Conservation (phyloP, 371 early-diverging fungal genomes). For the Zychaea mexicana region DNA sequence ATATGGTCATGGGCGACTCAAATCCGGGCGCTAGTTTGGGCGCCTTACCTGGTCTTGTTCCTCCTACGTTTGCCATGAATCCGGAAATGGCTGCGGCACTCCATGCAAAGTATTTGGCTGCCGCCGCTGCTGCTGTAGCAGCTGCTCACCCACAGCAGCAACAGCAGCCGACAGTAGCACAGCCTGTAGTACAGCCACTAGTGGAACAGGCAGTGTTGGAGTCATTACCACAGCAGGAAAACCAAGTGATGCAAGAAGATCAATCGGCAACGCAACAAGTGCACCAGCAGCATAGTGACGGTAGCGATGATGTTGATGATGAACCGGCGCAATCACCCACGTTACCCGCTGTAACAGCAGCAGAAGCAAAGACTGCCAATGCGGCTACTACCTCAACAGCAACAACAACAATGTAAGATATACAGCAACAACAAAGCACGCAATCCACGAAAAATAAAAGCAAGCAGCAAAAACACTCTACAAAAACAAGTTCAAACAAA, state of each 20-base stretch:
- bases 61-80: slow-evolving; percentile 29
- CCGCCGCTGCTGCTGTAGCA: slow-evolving; percentile 16
- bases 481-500: not conserved
- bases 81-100: slow-evolving; percentile 43
- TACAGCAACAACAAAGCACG: not conserved
- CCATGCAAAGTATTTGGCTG: slow-evolving; percentile 34
- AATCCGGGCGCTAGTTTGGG: slow-evolving; percentile 41
- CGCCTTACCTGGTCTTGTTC: slow-evolving; percentile 26
- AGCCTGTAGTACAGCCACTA: too few relatives aligned
- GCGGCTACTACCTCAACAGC: not conserved
- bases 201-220: too few relatives aligned
- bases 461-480: not conserved
- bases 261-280: not conserved
- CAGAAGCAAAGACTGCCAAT: not conserved
- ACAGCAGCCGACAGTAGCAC: too few relatives aligned
- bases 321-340: too few relatives aligned
- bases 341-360: not conserved
- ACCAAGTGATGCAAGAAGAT: not conserved
- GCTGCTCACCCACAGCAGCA: slow-evolving; percentile 2
- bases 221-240: too few relatives aligned
- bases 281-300: too few relatives aligned
- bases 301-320: too few relatives aligned
- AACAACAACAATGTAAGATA: slow-evolving; percentile 6
- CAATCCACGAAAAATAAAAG: not conserved
- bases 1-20: slow-evolving; percentile 48